A percentile compares a stretch with the other conserved stretches of the same genome.
These are phyloP conservation scores for Bonia amplexicaulis DNA, from an alignment of 176 grass and related monocot genomes.

Conservation along the genomic window DNA sequence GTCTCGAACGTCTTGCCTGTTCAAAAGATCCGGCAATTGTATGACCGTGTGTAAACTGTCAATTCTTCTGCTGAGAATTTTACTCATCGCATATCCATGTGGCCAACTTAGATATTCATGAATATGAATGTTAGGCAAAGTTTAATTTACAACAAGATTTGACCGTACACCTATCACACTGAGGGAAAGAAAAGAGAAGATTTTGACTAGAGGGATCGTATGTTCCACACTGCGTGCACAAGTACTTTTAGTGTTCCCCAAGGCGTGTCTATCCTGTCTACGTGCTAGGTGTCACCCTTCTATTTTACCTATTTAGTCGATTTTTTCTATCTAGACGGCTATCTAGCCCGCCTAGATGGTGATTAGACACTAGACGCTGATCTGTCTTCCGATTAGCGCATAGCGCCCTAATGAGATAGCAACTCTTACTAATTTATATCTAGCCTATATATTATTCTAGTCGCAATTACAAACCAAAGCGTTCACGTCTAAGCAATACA, in stretches of 20 bases:
- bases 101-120: neutral
- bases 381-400: no score
- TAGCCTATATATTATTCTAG: no score
- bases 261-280: no score
- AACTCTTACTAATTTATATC: neutral
- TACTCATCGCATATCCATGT: neutral
- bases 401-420: no score
- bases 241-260: neutral
- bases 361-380: no score
- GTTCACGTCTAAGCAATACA: neutral
- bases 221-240: no score
- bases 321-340: no score
- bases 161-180: neutral
- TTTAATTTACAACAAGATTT: neutral
- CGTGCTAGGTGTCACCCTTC: no score
- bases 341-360: no score
- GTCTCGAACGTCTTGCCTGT: conserved; percentile 83
- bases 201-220: neutral
- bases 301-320: rapidly evolving
- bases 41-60: no score
- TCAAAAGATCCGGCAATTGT: neutral
- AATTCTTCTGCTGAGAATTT: no score
- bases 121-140: neutral
- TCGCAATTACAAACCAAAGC: neutral
- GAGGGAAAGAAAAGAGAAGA: neutral